Evolutionary conservation across 2,329 filamentous ascomycete genomes (phyloP), one percentile per base, ranked within the genome.

Genomic region (Neoscytalidium dimidiatum): DNA sequence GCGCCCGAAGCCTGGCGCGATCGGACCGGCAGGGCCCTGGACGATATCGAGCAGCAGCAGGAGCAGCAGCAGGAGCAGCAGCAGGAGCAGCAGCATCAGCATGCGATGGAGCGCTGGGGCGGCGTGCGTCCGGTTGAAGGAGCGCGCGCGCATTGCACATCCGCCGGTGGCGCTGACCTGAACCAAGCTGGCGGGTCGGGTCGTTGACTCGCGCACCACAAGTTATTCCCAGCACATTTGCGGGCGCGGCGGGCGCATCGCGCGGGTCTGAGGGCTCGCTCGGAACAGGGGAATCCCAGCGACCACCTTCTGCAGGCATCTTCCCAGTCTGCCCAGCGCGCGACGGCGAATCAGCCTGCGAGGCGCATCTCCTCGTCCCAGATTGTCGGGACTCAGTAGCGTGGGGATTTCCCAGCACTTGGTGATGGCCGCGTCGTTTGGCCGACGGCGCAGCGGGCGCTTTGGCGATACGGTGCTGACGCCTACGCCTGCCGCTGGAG

Each of bases 91-190:
- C 46, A 28, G 46, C 46, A 14, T 11, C 35, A 43, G 38, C 38
- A 43, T 19, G 46, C 17, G 46, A 49, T 23, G 46, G 46, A 41
- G 56, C 23, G 38, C 4, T 28, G 17, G 29, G 4, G 51, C 51
- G 51, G 51, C 41, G 38, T 41, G 51, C 51, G 41, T 56, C n/a
- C 46, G 56, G 35, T 26, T 60, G 56, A 46, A 60, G 56, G 56
- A 57, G 53, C 35, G 53, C 23, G 53, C 53, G 53, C 23, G 35
- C 53, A 57, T 43, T 21, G 51, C 41, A 21, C 51, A 33, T 52
- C 49, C 17, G 31, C 31, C 51, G 17, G 51, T 38, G 33, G 56
- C 33, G 38, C 38, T 29, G 56, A n/a, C n/a, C 56, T 38, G 56
- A 60, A 38, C 56, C 56, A 41, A 38, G 26, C 7, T 14, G 17